Conservation (phyloP, 23 red algal genomes). For the Agarophyton chilense region DNA sequence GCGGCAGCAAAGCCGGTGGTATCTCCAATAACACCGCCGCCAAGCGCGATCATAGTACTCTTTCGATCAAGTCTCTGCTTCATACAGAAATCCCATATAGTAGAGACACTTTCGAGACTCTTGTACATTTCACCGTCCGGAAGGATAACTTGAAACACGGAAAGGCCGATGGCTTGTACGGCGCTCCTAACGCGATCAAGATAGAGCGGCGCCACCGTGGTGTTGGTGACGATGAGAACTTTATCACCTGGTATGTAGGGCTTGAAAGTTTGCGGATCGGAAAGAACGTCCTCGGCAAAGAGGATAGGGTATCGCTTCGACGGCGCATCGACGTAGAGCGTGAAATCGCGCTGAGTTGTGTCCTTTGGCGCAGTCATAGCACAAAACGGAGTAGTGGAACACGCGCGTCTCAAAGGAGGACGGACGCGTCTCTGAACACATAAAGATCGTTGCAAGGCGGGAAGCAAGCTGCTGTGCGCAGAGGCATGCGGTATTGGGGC, state of each 20-base stretch:
- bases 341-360: neutral
- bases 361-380: neutral
- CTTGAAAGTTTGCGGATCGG: conserved; percentile 38
- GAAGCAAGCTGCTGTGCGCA: neutral
- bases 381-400: neutral
- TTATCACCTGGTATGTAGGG: conserved; percentile 75
- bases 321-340: conserved; percentile 63
- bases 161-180: conserved; percentile 29
- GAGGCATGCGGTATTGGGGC: neutral
- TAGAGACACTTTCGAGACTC: conserved; percentile 47
- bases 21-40: conserved; percentile 92
- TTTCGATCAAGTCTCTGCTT: conserved; percentile 78
- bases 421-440: neutral
- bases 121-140: conserved; percentile 95
- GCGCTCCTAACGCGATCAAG: conserved; percentile 45
- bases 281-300: conserved; percentile 67
- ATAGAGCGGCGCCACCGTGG: conserved; percentile 85
- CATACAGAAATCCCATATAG: conserved; percentile 84
- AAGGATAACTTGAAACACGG: conserved; percentile 63
- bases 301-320: conserved; percentile 87
- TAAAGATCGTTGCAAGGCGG: neutral
- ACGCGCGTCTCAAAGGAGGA: neutral
- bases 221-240: conserved; percentile 91
- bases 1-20: conserved; percentile 95
- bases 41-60: conserved; percentile 86